Percentiles rank a stretch among this genome's conserved stretches.
phyloP scores from a whole-genome alignment of 2,329 filamentous ascomycete species.

The Colletotrichum sp. region DNA sequence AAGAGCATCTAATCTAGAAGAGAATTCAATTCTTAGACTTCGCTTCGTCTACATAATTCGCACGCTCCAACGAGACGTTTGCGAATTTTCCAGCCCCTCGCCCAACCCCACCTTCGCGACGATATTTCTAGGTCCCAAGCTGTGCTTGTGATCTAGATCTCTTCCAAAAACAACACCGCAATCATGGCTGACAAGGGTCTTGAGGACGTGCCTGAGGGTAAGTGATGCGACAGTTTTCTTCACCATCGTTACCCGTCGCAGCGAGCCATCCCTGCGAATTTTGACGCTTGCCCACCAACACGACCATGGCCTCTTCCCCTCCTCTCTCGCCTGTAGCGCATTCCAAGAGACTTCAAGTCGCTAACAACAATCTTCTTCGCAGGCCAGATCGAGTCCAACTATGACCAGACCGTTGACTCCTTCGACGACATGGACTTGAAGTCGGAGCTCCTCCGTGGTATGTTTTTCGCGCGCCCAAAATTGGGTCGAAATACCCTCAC shows the following conservation, averaged over 20 bases:
- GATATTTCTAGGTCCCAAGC: conserved; percentile 72
- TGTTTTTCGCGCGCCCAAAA: conserved; percentile 28
- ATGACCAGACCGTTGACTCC: conserved; percentile 99
- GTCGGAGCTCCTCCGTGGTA: conserved; percentile 91
- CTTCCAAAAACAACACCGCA: conserved; percentile 65
- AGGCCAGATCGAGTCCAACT: conserved; percentile 99
- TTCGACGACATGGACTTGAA: conserved; percentile 99
- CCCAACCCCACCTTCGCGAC: conserved; percentile 25
- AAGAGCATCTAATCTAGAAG: conserved; percentile 54
- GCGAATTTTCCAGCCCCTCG: conserved; percentile 44
- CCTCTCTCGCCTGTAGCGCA: not conserved
- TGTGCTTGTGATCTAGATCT: conserved; percentile 79
- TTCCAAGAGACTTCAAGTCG: conserved; percentile 22
- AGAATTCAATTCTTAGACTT: conserved; percentile 31
- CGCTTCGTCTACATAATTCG: conserved; percentile 29
- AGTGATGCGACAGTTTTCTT: not conserved
- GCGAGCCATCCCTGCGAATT: not conserved
- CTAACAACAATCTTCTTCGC: conserved; percentile 24
- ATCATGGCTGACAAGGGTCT: conserved; percentile 99
- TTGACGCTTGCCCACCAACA: not conserved
- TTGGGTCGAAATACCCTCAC: conserved; percentile 18
- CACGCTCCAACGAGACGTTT: conserved; percentile 23
- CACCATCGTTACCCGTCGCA: not conserved
- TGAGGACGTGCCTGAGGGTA: conserved; percentile 92
- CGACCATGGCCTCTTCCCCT: conserved; percentile 2